These are phyloP conservation scores for Isochrysis galbana DNA, from an alignment of 78 protist genomes.

Conservation along the genomic window DNA sequence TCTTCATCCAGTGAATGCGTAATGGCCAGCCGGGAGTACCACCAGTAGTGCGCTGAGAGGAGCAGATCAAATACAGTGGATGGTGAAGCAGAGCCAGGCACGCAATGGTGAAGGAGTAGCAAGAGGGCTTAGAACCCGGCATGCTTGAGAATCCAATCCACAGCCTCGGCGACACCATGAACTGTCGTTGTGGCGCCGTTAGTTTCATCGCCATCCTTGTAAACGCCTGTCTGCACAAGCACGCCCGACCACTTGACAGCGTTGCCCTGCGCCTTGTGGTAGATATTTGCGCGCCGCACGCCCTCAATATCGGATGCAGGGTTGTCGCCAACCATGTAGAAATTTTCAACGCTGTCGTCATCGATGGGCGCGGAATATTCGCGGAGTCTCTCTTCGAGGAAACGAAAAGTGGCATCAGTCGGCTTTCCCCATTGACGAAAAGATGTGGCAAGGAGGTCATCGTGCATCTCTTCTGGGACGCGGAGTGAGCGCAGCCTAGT, in stretches of 20 bases:
- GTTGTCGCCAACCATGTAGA: constrained; percentile 56
- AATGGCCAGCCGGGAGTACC: too few relatives aligned
- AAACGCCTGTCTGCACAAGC: constrained; percentile 26
- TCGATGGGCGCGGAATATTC: not conserved
- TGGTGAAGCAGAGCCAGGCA: too few relatives aligned
- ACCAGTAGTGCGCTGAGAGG: too few relatives aligned
- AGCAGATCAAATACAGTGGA: too few relatives aligned
- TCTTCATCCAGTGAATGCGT: too few relatives aligned
- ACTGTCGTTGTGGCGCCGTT: not conserved
- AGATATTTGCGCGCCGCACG: constrained; percentile 13
- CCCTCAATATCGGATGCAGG: constrained; percentile 50
- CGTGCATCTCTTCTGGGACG: constrained; percentile 5
- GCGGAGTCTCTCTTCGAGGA: not conserved
- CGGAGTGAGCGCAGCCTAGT: not conserved
- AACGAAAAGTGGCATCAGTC: not conserved
- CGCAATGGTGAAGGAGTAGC: too few relatives aligned
- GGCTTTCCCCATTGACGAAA: not conserved
- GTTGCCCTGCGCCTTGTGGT: not conserved
- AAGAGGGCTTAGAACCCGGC: too few relatives aligned
- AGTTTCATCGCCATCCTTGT: constrained; percentile 7
- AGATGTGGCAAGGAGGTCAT: not conserved
- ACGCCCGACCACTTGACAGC: not conserved
- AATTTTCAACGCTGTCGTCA: not conserved
- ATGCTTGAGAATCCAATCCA: constrained; percentile 19
- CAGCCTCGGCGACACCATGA: not conserved